phyloP scores from a whole-genome alignment of 176 grass and related monocot species.

The Triticum timopheevii region DNA sequence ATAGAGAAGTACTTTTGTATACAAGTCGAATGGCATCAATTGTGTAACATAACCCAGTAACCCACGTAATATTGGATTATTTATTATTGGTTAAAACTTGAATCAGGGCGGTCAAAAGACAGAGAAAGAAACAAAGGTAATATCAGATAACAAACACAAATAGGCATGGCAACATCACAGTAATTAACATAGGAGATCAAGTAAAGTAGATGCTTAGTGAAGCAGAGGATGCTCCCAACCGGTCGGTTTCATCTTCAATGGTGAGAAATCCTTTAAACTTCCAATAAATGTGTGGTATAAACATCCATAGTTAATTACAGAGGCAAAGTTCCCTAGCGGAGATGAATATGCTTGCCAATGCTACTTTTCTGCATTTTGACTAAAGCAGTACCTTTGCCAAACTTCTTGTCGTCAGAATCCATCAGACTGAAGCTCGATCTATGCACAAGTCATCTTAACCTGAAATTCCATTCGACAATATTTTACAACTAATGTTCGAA shows the following conservation, averaged over 20 bases:
- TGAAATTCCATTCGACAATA: slow-evolving; percentile 33
- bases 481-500: not conserved
- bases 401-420: slow-evolving; percentile 67
- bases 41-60: not conserved
- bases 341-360: not conserved
- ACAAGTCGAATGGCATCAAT: not conserved
- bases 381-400: slow-evolving; percentile 56
- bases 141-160: slow-evolving; percentile 13
- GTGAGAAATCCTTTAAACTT: not conserved
- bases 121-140: not conserved
- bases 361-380: not conserved
- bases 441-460: slow-evolving; percentile 38
- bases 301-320: not conserved
- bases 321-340: not conserved
- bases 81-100: not conserved
- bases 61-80: not conserved
- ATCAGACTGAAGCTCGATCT: slow-evolving; percentile 43
- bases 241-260: not conserved
- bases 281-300: not conserved
- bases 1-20: not conserved
- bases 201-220: not conserved
- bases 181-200: not conserved
- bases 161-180: not conserved
- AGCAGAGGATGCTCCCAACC: not conserved
- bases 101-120: not conserved